Evolutionary conservation across 2,329 filamentous ascomycete genomes (phyloP).

Genomic region (Pestalotiopsis sp.): DNA sequence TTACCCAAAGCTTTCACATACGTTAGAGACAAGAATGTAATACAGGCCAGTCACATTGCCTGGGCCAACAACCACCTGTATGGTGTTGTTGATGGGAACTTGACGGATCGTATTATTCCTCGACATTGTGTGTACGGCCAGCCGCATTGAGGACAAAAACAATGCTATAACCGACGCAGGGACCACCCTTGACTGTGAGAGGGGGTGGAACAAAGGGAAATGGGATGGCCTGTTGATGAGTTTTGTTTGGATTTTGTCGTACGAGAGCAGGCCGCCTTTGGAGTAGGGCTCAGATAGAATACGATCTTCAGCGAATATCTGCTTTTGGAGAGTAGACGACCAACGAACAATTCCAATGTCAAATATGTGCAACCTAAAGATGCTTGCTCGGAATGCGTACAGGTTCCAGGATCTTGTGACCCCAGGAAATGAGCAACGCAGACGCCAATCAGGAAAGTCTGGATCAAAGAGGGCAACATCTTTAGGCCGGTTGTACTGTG

Average conservation of each 20-base stretch:
- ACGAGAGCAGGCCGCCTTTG: conserved; percentile 6
- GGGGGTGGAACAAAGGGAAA: conserved; percentile 25
- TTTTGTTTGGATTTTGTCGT: conserved; percentile 31
- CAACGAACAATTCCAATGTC: neutral
- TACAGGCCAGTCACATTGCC: conserved; percentile 36
- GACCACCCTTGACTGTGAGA: conserved; percentile 19
- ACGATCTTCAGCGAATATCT: conserved; percentile 4
- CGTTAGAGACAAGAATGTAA: conserved; percentile 39
- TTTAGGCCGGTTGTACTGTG: neutral
- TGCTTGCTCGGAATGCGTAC: neutral
- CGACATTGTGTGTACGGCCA: conserved; percentile 30
- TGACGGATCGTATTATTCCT: conserved; percentile 25
- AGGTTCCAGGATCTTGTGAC: conserved; percentile 1
- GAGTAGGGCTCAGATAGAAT: neutral
- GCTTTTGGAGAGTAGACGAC: neutral
- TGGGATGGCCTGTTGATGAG: conserved; percentile 21
- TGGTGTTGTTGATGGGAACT: conserved; percentile 31
- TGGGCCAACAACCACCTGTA: conserved; percentile 30
- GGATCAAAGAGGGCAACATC: neutral
- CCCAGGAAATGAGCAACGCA: neutral
- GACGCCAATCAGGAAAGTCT: neutral
- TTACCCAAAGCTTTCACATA: conserved; percentile 21
- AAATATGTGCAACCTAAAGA: neutral
- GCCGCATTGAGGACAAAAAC: conserved; percentile 26
- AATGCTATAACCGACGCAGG: conserved; percentile 19